These are phyloP conservation scores for Luzula sylvatica DNA, from an alignment of 176 grass and related monocot genomes.

Conservation along the genomic window DNA sequence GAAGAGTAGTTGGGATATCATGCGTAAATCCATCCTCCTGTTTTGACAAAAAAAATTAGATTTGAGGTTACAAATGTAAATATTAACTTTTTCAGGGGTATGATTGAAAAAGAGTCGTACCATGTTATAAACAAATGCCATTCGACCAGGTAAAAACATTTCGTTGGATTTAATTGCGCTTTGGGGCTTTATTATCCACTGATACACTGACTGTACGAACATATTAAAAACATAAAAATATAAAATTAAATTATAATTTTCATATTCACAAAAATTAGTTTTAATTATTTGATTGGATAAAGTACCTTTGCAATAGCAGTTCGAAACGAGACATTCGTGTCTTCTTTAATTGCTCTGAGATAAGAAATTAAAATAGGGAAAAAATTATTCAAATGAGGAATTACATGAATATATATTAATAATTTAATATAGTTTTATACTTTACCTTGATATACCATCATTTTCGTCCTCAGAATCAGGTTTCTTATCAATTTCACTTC, in stretches of 20 bases:
- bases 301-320: slow-evolving; percentile 81
- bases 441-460: slow-evolving; percentile 65
- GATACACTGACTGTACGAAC: slow-evolving; percentile 78
- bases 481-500: slow-evolving; percentile 98
- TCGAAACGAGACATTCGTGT: slow-evolving; percentile 62
- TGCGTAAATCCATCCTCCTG: slow-evolving; percentile 78
- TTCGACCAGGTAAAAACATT: slow-evolving; percentile 94
- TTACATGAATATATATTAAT: background rate
- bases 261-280: slow-evolving; percentile 3
- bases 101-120: slow-evolving; percentile 30
- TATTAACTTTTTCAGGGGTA: background rate
- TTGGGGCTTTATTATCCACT: slow-evolving; percentile 90
- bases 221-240: slow-evolving; percentile 20
- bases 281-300: slow-evolving; percentile 4
- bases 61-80: background rate
- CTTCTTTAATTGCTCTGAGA: slow-evolving; percentile 55
- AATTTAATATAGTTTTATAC: slow-evolving; percentile 12
- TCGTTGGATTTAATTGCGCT: slow-evolving; percentile 76
- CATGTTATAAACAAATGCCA: slow-evolving; percentile 96
- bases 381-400: slow-evolving; percentile 20
- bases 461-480: slow-evolving; percentile 77
- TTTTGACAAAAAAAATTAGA: slow-evolving; percentile 3
- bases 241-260: background rate
- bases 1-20: slow-evolving; percentile 94
- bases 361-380: slow-evolving; percentile 13